These are phyloP conservation scores for Sisymbrium altissimum DNA, from an alignment of 345 rosid species.

Conservation along the genomic window DNA sequence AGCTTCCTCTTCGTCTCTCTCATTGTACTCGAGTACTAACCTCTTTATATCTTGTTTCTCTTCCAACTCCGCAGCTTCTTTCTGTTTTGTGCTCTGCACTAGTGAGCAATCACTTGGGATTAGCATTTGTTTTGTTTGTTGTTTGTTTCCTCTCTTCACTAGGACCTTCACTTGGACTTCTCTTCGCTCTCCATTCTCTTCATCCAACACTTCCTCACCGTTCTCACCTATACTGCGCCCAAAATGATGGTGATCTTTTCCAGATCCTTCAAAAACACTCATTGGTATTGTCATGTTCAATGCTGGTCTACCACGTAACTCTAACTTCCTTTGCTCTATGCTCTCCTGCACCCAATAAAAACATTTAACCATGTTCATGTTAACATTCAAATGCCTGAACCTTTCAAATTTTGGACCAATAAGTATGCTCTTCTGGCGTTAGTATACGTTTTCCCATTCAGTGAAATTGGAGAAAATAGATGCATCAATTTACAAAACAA, in stretches of 20 bases:
- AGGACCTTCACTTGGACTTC: conserved; percentile 95
- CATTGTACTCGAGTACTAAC: conserved; percentile 90
- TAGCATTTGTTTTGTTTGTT: conserved; percentile 89
- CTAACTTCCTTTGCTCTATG: conserved; percentile 93
- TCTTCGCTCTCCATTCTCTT: conserved; percentile 62
- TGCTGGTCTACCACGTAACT: conserved; percentile 80
- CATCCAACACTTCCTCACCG: conserved; percentile 78
- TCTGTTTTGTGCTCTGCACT: conserved; percentile 95
- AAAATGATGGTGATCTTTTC: conserved; percentile 79
- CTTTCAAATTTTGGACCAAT: not conserved
- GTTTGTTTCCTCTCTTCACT: conserved; percentile 95
- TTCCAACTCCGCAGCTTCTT: conserved; percentile 93
- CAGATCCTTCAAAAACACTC: conserved; percentile 88
- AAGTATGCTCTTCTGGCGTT: not conserved
- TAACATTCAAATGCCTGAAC: not conserved
- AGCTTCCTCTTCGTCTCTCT: conserved; percentile 90
- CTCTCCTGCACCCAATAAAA: conserved; percentile 69
- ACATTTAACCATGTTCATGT: conserved; percentile 4
- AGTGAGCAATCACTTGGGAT: conserved; percentile 86
- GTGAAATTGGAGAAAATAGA: not conserved
- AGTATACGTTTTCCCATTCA: not conserved
- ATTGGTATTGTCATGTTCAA: conserved; percentile 90
- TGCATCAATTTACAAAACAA: not conserved
- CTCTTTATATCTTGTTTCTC: conserved; percentile 99
- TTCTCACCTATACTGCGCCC: conserved; percentile 57